A percentile compares a stretch with the other conserved stretches of the same genome.
These are phyloP conservation scores for Triticum monococcum DNA, from an alignment of 176 grass and related monocot species.

Conservation along the genomic window DNA sequence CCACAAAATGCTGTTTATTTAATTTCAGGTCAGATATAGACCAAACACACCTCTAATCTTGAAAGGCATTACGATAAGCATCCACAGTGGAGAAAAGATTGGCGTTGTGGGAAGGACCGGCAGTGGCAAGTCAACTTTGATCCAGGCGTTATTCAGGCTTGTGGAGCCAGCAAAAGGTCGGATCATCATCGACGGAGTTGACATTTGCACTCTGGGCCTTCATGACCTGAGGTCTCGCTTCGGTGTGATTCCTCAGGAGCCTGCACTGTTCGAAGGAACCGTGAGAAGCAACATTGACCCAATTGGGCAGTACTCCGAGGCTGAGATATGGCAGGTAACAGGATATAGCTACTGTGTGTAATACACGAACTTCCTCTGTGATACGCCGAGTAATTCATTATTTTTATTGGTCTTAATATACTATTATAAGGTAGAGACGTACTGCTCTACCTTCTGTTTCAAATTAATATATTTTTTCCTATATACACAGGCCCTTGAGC, in stretches of 20 bases:
- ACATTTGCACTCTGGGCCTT: constrained; percentile 78
- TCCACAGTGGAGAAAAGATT: constrained; percentile 71
- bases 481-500: constrained; percentile 53
- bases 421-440: no score
- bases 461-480: constrained; percentile 3
- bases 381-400: neutral
- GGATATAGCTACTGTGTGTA: neutral
- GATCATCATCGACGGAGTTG: constrained; percentile 67
- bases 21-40: constrained; percentile 72
- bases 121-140: constrained; percentile 85
- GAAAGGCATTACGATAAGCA: constrained; percentile 70
- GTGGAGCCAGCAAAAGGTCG: constrained; percentile 64
- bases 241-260: constrained; percentile 92
- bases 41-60: constrained; percentile 86
- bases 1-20: constrained; percentile 7
- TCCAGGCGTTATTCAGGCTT: constrained; percentile 82
- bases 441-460: no score
- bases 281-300: constrained; percentile 84
- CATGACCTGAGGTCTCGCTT: constrained; percentile 88
- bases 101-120: constrained; percentile 87
- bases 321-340: constrained; percentile 92
- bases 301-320: constrained; percentile 69
- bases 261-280: constrained; percentile 92
- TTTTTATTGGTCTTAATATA: neutral
- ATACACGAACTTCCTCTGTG: neutral